A percentile compares a stretch with the other conserved stretches of the same genome.
Evolutionary conservation across 441 rosid species (phyloP).

Genomic region (Gossypium davidsonii): DNA sequence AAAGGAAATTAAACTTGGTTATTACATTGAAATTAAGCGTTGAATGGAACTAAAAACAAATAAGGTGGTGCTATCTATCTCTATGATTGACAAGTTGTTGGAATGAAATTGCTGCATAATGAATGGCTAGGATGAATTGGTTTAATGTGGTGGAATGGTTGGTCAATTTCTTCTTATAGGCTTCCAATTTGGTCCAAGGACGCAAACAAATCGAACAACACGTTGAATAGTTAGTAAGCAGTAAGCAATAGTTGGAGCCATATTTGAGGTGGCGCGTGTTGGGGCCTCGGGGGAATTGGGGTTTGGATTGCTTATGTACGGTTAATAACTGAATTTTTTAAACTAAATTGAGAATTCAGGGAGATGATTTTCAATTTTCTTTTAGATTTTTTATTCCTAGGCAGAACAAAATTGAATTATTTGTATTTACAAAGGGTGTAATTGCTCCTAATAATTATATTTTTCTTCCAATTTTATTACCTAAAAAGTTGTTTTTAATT

Average conservation of each 20-base stretch:
- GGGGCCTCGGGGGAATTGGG: neutral
- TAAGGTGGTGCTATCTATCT: neutral
- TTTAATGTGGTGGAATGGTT: neutral
- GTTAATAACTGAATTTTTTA: no score
- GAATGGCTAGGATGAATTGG: neutral
- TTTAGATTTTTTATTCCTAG: no score
- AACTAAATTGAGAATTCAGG: no score
- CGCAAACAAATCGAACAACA: neutral
- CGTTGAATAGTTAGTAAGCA: no score
- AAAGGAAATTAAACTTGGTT: neutral
- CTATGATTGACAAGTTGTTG: neutral
- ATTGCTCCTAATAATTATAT: no score
- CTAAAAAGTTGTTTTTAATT: no score
- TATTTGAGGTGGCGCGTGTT: neutral
- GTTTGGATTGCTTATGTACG: neutral
- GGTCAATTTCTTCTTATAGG: neutral
- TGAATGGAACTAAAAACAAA: neutral
- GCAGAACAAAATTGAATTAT: no score
- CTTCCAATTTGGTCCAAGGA: neutral
- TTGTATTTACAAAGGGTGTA: no score
- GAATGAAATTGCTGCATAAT: neutral
- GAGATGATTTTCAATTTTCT: no score
- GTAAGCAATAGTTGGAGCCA: neutral
- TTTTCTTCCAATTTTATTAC: no score
- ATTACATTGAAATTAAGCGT: neutral